Evolutionary conservation across 129 eudicot genomes (phyloP).

Genomic region (Flaveria brownii): DNA sequence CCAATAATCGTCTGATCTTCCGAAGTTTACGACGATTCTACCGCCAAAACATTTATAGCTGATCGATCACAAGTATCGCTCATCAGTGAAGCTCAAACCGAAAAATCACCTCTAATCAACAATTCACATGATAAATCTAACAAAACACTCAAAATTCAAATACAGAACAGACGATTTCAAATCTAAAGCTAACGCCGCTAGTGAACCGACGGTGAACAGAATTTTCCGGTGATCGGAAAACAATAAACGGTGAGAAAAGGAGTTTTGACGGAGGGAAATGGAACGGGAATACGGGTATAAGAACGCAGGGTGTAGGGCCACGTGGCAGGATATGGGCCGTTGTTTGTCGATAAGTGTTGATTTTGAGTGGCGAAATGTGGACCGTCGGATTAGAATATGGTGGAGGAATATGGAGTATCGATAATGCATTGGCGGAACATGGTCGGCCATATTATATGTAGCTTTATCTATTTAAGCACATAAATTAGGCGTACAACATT

Average conservation of each 20-base stretch:
- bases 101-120: too few species aligned
- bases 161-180: too few species aligned
- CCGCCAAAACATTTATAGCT: neutral
- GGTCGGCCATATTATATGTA: conserved; percentile 34
- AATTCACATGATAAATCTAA: too few species aligned
- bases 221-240: neutral
- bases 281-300: conserved; percentile 39
- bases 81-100: neutral
- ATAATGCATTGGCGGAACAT: conserved; percentile 31
- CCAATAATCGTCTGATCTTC: neutral
- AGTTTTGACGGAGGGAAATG: conserved; percentile 24
- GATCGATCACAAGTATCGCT: neutral
- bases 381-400: conserved; percentile 41
- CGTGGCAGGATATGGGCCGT: conserved; percentile 51
- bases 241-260: neutral
- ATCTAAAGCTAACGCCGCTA: too few species aligned
- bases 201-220: neutral
- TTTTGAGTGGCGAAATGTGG: conserved; percentile 2
- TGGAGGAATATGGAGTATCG: conserved; percentile 45
- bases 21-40: neutral
- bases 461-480: conserved; percentile 8
- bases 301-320: conserved; percentile 38
- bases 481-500: neutral
- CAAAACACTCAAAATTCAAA: too few species aligned
- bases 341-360: conserved; percentile 46